Base-by-base conservation (phyloP, 2,329 filamentous ascomycete species). In the Fusarium penzigii region DNA sequence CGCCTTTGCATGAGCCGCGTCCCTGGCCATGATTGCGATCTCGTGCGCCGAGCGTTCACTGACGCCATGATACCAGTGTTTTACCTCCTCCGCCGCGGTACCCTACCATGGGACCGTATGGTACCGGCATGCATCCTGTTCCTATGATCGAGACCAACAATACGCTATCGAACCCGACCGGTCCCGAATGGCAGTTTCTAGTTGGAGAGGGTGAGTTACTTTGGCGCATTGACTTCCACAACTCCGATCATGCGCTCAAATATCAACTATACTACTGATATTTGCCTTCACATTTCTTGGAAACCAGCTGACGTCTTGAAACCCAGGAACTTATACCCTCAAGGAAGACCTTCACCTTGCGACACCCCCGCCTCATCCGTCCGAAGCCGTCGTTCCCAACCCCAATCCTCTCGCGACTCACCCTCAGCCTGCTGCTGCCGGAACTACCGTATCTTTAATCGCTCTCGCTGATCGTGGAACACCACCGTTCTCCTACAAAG, bases 121-220 rank as follows among this genome's bases (percentile, higher is more conserved):
- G 87, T 63, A 84, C 84, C 59, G 81, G 87, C 49, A 82, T 86
- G 56, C 81, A 87, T 69, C 79, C 85, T 46, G 79, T 84, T 38
- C 87, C 89, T 38, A 84, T 96, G 71, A 88, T 96, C 67, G 94
- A 99, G 80, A 97, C 93, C 48, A 96, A 94, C 73, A 99, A 97
- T 70, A 88, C 86, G 39, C 77, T 99, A 56, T 85, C 84, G 51
- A 88, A 89, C 65, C 93, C 90, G 20, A 85, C 85, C 36, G 90
- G 90, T 6, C 83, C 89, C 20, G 92, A 96, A 64, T 90, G 91
- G 72, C 90, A 95, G 69, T 87, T 99, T 62, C 85, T 96, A 41
- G 92, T 93, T 44, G 94, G 93, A 71, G 94, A 99, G 85, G 94
- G 92, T 90, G 53, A 56, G 58, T 51, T 17, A 14, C 29, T 20